Base-by-base conservation (phyloP, 2,329 filamentous ascomycete genomes). In the Lachnellula cervina region DNA sequence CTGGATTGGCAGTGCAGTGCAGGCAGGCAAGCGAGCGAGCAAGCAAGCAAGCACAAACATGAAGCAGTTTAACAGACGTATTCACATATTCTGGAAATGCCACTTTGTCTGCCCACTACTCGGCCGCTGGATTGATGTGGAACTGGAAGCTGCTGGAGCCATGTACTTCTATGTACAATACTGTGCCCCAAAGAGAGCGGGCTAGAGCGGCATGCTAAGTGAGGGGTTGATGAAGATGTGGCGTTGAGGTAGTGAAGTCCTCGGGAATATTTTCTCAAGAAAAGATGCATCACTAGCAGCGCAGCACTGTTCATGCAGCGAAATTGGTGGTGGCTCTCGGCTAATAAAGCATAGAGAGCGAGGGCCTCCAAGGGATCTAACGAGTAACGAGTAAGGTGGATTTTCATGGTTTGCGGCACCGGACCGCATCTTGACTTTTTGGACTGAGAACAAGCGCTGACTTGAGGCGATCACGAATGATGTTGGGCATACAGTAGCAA, bases 1-100 rank as follows among this genome's bases (percentile, higher is more conserved):
- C 49, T 54, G 43, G 32, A 56, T 56, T 58, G 56, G 38, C 48
- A 46, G 32, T 52, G 51, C 53, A 52, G 35, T 5, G 14, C 25
- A 50, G 25, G 25, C 25, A 28, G n/a, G n/a, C n/a, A n/a, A n/a
- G n/a, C n/a, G n/a, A n/a, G n/a, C n/a, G n/a, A n/a, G n/a, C n/a
- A n/a, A n/a, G n/a, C n/a, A n/a, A 28, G 25, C 28, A 25, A 25
- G 28, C 28, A 32, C 8, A 7, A 32, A 32, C 28, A 9, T 32
- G 28, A 32, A 32, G 28, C 28, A 32, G 28, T 32, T 32, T 7
- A 32, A 9, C 28, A 32, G 28, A 7, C 7, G 7, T 32, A 32
- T n/a, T n/a, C n/a, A 21, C 21, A 21, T 21, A 21, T 32, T 32
- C 28, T 8, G 9, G 28, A 32, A 32, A 32, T 32, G 28, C 28